These are phyloP conservation scores for Linnemannia zychae DNA, from an alignment of 192 early-diverging fungal species.

Conservation along the genomic window DNA sequence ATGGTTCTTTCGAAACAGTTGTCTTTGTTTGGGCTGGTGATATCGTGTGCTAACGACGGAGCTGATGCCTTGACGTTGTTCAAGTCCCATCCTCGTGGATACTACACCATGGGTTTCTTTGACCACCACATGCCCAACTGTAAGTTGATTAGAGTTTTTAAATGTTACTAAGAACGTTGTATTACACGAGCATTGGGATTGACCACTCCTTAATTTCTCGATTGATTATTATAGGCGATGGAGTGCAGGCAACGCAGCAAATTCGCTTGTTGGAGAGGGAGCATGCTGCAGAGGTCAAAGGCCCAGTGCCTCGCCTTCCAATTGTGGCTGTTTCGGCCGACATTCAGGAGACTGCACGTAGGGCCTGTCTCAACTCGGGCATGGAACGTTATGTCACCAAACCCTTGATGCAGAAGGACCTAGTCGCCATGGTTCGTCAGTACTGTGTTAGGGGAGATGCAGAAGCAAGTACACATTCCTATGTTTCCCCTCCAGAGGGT, in stretches of 20 bases:
- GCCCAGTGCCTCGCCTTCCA: slow-evolving; percentile 45
- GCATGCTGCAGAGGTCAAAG: slow-evolving; percentile 46
- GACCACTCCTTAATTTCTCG: neutral
- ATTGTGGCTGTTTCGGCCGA: slow-evolving; percentile 64
- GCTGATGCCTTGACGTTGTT: slow-evolving; percentile 59
- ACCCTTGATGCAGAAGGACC: slow-evolving; percentile 62
- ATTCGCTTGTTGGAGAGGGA: slow-evolving; percentile 58
- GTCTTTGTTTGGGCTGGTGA: slow-evolving; percentile 58
- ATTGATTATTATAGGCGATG: slow-evolving; percentile 45
- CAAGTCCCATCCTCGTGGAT: slow-evolving; percentile 55
- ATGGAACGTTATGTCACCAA: slow-evolving; percentile 69
- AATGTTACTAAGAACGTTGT: neutral
- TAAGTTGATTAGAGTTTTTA: slow-evolving; percentile 12
- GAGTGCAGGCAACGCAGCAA: slow-evolving; percentile 65
- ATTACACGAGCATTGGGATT: neutral
- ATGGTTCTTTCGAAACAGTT: slow-evolving; percentile 62
- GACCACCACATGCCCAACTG: slow-evolving; percentile 68
- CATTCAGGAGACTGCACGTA: slow-evolving; percentile 60
- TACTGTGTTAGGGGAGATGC: slow-evolving; percentile 54
- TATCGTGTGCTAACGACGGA: slow-evolving; percentile 65
- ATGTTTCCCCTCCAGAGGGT: slow-evolving; percentile 40
- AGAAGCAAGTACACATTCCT: slow-evolving; percentile 33
- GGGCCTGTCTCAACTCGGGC: slow-evolving; percentile 59
- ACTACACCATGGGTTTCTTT: slow-evolving; percentile 64
- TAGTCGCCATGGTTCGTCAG: slow-evolving; percentile 58